Base-by-base conservation (phyloP, 2,329 filamentous ascomycete genomes). In the Bipolaris sorokiniana region DNA sequence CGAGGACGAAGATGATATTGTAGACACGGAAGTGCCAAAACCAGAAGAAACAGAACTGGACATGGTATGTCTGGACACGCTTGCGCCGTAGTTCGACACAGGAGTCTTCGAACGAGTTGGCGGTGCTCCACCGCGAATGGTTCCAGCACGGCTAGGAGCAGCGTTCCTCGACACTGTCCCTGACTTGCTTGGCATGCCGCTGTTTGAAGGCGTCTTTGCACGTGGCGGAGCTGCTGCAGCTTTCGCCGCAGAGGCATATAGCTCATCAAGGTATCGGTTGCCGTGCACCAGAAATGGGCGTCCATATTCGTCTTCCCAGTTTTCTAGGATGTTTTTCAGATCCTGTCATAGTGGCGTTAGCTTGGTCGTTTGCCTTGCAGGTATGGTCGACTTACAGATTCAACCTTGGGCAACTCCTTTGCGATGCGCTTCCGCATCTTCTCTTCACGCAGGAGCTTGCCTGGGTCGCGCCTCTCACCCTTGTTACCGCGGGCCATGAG, bases 401-500 rank as follows among this genome's bases (percentile, higher is more conserved):
- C 88, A 41, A 99, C 84, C 80, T 96, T 98, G 54, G 95, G 95
- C 28, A 99, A 82, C 72, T 99, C 95, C 77, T 98, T 99, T 23
- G 93, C 86, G 61, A 99, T 97, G 56, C 93, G 86, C 85, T 99
- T 99, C 58, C 95, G 88, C 91, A 97, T 96, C 84, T 98, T 99
- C 80, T 99, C 95, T 74, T 99, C 95, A 28, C 95, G 86, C 50
- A 99, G 82, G 15, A 99, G 83, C 78, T 97, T 95, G 48, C 92
- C 94, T 2, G 95, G 95, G 72, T 99, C 95, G 62, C 96, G 90
- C 77, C 89, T 91, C 80, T 98, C 94, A 52, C 94, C 94, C 79
- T 96, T 97, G 65, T 92, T 89, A 2, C 93, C 93, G 59, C 94
- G 92, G 68, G 88, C 86, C 89, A 98, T 92, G 28, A 99, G 82